Conservation (phyloP, 805 yeast genomes). For the Ogataea neopini region DNA sequence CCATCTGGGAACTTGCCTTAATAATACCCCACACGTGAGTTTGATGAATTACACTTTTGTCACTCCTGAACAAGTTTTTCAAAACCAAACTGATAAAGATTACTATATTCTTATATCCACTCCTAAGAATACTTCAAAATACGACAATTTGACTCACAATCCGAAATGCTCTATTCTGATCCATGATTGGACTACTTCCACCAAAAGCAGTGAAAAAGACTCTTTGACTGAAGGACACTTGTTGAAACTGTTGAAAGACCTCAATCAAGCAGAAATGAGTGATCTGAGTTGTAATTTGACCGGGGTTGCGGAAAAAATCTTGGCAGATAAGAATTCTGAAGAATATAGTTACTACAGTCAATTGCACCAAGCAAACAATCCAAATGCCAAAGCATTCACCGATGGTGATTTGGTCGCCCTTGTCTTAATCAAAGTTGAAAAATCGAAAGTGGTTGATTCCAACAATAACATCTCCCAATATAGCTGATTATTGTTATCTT, state of each 20-base stretch:
- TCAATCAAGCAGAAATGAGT: constrained; percentile 79
- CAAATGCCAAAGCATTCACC: constrained; percentile 70
- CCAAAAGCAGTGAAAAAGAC: constrained; percentile 21
- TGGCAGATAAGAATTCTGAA: constrained; percentile 42
- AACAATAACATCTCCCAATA: constrained; percentile 54
- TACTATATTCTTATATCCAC: constrained; percentile 70
- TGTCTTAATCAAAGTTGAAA: constrained; percentile 61
- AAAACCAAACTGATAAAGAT: constrained; percentile 19
- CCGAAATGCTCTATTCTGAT: constrained; percentile 80
- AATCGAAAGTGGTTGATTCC: constrained; percentile 78
- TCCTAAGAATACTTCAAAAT: constrained; percentile 70
- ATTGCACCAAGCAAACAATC: constrained; percentile 59
- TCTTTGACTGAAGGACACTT: constrained; percentile 31
- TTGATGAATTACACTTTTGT: constrained; percentile 87
- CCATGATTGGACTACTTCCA: constrained; percentile 81
- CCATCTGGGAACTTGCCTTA: constrained; percentile 77
- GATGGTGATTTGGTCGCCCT: constrained; percentile 64
- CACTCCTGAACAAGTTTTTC: constrained; percentile 38
- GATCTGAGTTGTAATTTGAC: constrained; percentile 79
- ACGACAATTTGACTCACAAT: constrained; percentile 63
- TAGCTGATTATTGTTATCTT: constrained; percentile 8
- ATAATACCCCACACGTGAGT: constrained; percentile 78
- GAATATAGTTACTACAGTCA: constrained; percentile 62
- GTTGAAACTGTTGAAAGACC: constrained; percentile 62
- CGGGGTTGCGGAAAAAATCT: constrained; percentile 62